A percentile compares a stretch with the other conserved stretches of the same genome.
Conservation (phyloP, 2,329 filamentous ascomycete species). For the Penicillium sp. region DNA sequence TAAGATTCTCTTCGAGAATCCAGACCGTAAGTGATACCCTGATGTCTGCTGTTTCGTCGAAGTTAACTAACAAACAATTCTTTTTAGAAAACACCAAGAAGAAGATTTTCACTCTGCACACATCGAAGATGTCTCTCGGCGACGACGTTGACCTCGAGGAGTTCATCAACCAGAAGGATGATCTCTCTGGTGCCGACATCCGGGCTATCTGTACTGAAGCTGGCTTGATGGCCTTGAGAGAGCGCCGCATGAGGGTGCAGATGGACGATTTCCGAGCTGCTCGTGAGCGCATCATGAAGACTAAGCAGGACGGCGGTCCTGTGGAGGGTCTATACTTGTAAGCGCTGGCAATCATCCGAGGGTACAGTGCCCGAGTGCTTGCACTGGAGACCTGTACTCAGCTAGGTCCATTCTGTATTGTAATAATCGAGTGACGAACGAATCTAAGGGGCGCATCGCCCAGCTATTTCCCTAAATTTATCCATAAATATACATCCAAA, state of each 20-base stretch:
- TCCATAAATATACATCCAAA: not conserved
- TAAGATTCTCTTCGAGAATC: slow-evolving; percentile 82
- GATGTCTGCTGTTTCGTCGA: not conserved
- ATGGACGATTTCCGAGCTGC: slow-evolving; percentile 97
- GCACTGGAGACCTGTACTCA: slow-evolving; percentile 4
- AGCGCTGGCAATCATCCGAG: slow-evolving; percentile 15
- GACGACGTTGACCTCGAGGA: slow-evolving; percentile 98
- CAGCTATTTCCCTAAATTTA: not conserved
- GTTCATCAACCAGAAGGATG: slow-evolving; percentile 98
- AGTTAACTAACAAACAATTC: slow-evolving; percentile 25
- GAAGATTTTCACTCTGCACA: slow-evolving; percentile 98
- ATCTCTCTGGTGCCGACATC: slow-evolving; percentile 94
- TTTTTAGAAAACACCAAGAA: slow-evolving; percentile 74
- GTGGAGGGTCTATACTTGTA: slow-evolving; percentile 95
- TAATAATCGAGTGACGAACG: slow-evolving; percentile 18
- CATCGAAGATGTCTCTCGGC: slow-evolving; percentile 95
- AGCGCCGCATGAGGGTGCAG: slow-evolving; percentile 95
- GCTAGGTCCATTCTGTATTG: slow-evolving; percentile 23
- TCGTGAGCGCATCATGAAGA: slow-evolving; percentile 91
- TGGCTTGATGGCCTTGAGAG: slow-evolving; percentile 86
- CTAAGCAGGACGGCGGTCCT: slow-evolving; percentile 97
- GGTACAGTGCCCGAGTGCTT: not conserved
- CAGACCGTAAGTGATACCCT: slow-evolving; percentile 55
- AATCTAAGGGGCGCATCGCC: slow-evolving; percentile 6
- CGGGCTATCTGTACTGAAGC: slow-evolving; percentile 98